Base-by-base conservation (phyloP, 148 eudicot genomes). In the Silene conica region DNA sequence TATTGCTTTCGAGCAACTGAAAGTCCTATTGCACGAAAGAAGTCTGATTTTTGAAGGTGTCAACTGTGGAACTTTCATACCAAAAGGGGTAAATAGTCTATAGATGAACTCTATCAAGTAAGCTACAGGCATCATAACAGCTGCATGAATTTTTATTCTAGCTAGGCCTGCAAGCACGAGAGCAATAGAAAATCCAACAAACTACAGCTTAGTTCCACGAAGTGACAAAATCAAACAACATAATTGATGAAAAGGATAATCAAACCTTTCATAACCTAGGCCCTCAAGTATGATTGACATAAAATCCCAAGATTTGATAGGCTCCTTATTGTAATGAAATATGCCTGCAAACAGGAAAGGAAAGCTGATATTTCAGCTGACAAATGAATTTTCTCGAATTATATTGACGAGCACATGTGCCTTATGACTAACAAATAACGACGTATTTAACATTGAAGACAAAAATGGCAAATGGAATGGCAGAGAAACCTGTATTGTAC, bases 21-120 rank as follows among this genome's bases (percentile, higher is more conserved):
- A 96, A 54, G 97, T 92, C 82, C 99, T 86, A 82, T 81, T 83
- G 82, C 88, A 74, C 69, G 96, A 86, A 22, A 90, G 83, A 62
- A 96, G 96, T 74, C 97, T 84, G 75, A 96, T 83, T 84, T 97
- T 89, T 72, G 97, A 92, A 69, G 99, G 97, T 69, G 96, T 96
- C 71, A 96, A 76, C 84, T 92, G 99, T 28, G 99, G 99, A 70
- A 92, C 99, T 85, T 90, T 92, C 99, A 92, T 92, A 15, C 99
- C 97, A 79, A 84, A 92, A 28, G 96, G 92, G 5, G 91, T 97
- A 25, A 96, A 82, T 28, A 92, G 62, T 77, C 82, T 96, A 81
- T 92, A 92, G 4, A 73, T 83, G 64, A 70, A 74, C 88, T 89
- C 96, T 62, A 92, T 94, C 83, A 96, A 72, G 76, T 79, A 84